Evolutionary conservation across 352 stramenopile species (phyloP), one percentile per base, ranked within the genome.

Genomic region (Phytophthora macrochlamydospora): DNA sequence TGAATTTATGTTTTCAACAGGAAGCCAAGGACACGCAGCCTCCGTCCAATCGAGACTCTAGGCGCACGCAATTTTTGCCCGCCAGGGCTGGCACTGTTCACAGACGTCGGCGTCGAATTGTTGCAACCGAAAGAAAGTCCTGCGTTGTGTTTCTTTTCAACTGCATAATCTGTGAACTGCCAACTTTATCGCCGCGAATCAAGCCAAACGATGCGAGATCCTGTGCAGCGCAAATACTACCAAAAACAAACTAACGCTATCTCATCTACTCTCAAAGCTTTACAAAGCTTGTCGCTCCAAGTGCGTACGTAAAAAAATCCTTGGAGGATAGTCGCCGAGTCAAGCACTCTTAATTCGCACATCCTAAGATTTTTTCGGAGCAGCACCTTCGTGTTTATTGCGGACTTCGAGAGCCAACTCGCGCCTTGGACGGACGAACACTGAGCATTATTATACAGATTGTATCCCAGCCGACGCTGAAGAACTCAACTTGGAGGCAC

Each of bases 391-490:
- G 18, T 24, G 18, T 24, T 24, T 24, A 24, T 24, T 24, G 18
- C 18, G 18, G 18, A 24, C 18, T 24, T 24, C 18, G 18, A 24
- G 18, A 24, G 18, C 18, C 18, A 49, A 29, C 9, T 28, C 14
- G 24, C 14, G 43, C 13, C 12, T 49, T 49, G 43, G 43, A 49
- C 24, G 43, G 43, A 24, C 43, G 43, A 49, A 49, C 40, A 46
- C 8, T 13, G 9, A 46, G 11, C 43, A 59, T 58, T 71, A 51
- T 56, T 65, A 61, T 63, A 57, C 51, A 46, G 55, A 38, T 32
- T 11, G 56, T 56, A 59, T 67, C 38, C 58, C 65, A 72, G 52
- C 58, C 60, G 65, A 72, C 52, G 63, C 18, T 33, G 2, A 9
- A 24, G 56, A 65, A 61, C 18, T 30, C 46, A 30, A 54, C 7